Conservation (phyloP, 352 stramenopile genomes). For the Phytophthora pistaciae region DNA sequence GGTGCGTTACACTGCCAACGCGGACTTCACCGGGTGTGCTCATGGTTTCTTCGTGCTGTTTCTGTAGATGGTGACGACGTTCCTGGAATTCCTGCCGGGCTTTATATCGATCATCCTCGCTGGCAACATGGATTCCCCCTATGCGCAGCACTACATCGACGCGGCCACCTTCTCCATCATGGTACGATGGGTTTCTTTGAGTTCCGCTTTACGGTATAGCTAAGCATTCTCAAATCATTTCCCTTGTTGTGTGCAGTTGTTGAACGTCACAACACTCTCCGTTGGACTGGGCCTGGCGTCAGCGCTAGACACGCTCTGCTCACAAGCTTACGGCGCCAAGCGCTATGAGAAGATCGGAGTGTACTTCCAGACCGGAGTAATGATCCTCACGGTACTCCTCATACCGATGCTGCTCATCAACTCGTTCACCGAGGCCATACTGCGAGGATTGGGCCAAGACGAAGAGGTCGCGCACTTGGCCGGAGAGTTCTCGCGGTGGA, state of each 20-base stretch:
- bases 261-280: slow-evolving; percentile 10
- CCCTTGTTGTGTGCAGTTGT: neutral
- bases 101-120: slow-evolving; percentile 61
- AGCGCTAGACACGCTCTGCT: neutral
- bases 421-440: neutral
- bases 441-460: slow-evolving; percentile 32
- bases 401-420: neutral
- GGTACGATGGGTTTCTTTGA: slow-evolving; percentile 13
- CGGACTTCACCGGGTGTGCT: neutral
- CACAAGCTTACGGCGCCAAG: neutral
- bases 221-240: no score
- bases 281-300: neutral
- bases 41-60: neutral
- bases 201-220: no score
- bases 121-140: slow-evolving; percentile 55
- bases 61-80: slow-evolving; percentile 41
- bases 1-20: neutral
- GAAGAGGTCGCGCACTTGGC: slow-evolving; percentile 54
- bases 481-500: slow-evolving; percentile 63
- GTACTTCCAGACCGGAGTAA: neutral
- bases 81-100: slow-evolving; percentile 48
- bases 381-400: neutral
- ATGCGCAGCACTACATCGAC: no score
- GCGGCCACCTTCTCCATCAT: slow-evolving; percentile 52
- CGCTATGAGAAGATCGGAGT: neutral